Evolutionary conservation across 352 stramenopile species (phyloP).

Genomic region (Phytophthora pseudosyringae): DNA sequence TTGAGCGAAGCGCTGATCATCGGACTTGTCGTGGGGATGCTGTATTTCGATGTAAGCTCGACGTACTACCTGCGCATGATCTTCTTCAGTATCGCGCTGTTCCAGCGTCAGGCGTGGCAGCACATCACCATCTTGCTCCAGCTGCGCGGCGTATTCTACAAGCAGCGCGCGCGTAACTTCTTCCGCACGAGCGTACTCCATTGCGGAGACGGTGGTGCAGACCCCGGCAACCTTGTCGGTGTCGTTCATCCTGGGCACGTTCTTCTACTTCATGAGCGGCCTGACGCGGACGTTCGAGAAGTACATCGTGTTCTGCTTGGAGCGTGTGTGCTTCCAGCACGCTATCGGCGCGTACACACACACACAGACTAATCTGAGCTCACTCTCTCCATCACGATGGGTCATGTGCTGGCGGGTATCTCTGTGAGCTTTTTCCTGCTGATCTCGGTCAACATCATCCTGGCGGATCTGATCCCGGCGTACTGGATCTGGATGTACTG

Average conservation of each 20-base stretch:
- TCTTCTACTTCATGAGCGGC: conserved; percentile 92
- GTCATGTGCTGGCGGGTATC: conserved; percentile 48
- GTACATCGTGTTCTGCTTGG: conserved; percentile 80
- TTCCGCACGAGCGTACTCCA: conserved; percentile 83
- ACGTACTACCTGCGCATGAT: conserved; percentile 76
- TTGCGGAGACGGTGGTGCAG: conserved; percentile 67
- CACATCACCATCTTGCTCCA: conserved; percentile 74
- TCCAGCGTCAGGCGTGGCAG: conserved; percentile 77
- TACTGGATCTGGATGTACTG: conserved; percentile 87
- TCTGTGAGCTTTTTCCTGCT: conserved; percentile 59
- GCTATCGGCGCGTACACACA: conserved; percentile 67
- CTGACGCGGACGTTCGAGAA: conserved; percentile 62
- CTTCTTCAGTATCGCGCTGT: conserved; percentile 70
- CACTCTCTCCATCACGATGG: no score
- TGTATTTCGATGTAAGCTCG: conserved; percentile 64
- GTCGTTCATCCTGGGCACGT: conserved; percentile 58
- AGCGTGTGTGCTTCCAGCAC: conserved; percentile 81
- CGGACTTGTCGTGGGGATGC: conserved; percentile 81
- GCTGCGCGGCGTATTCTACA: conserved; percentile 91
- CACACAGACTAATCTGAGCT: no score
- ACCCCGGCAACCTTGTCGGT: conserved; percentile 76
- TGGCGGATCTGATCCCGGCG: conserved; percentile 63
- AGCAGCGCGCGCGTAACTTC: conserved; percentile 90
- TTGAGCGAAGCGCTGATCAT: conserved; percentile 72
- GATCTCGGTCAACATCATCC: conserved; percentile 58